A percentile compares a stretch with the other conserved stretches of the same genome.
Conservation (phyloP, 257 asterid genomes). For the Euphrasia confusa region DNA sequence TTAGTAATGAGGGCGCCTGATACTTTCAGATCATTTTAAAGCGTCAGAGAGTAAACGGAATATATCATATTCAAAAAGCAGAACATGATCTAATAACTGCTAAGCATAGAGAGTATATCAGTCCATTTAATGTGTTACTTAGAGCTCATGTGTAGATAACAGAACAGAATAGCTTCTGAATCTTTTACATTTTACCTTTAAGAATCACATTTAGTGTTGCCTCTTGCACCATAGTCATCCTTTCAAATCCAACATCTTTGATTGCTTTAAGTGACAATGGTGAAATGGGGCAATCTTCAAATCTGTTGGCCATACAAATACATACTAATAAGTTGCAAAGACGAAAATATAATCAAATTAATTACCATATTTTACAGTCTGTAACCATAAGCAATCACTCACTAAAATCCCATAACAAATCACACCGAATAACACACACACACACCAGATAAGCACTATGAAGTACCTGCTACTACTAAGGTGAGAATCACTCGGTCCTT, state of each 20-base stretch:
- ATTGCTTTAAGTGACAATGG: slow-evolving; percentile 75
- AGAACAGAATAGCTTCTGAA: slow-evolving; percentile 16
- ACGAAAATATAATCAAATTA: not conserved
- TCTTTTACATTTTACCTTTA: slow-evolving; percentile 46
- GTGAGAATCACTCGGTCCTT: slow-evolving; percentile 45
- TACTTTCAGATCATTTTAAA: too few relatives aligned
- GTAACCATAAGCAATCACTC: not conserved
- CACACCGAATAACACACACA: slow-evolving; percentile 7
- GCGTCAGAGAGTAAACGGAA: too few relatives aligned
- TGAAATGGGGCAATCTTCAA: slow-evolving; percentile 77
- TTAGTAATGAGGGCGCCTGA: too few relatives aligned
- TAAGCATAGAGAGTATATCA: too few relatives aligned
- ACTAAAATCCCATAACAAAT: not conserved
- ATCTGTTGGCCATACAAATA: slow-evolving; percentile 38
- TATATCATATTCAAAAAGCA: not conserved
- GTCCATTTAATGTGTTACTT: too few relatives aligned
- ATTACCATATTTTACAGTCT: not conserved
- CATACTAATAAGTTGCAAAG: not conserved
- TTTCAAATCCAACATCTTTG: slow-evolving; percentile 84
- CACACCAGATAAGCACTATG: not conserved
- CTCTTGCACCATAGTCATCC: slow-evolving; percentile 90
- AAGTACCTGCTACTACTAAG: slow-evolving; percentile 82
- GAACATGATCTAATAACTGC: not conserved
- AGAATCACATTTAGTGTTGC: slow-evolving; percentile 87
- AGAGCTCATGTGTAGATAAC: not conserved